A percentile compares a stretch with the other conserved stretches of the same genome.
Evolutionary conservation across 805 yeast species (phyloP).

Genomic region (Metschnikowia borealis): DNA sequence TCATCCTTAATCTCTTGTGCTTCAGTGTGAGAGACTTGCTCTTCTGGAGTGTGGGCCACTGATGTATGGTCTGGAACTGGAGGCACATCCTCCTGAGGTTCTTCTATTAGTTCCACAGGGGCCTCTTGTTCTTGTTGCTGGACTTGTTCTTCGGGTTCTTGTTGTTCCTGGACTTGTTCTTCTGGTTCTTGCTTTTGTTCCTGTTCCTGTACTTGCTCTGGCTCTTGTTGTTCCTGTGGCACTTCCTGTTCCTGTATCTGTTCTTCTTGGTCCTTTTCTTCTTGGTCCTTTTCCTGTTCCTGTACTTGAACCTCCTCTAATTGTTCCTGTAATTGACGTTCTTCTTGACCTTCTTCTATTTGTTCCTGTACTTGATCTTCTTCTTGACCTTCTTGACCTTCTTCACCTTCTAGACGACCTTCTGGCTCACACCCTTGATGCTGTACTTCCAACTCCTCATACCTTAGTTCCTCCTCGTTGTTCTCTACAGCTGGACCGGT

Average conservation of each 20-base stretch:
- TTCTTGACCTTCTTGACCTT: not conserved
- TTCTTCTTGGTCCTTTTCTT: not conserved
- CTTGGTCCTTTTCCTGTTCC: not conserved
- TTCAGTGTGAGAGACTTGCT: too few species aligned
- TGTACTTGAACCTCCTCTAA: not conserved
- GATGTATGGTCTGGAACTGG: not conserved
- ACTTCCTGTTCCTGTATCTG: not conserved
- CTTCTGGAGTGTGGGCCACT: too few species aligned
- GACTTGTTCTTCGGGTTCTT: not conserved
- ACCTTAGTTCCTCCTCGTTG: not conserved
- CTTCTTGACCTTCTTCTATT: not conserved
- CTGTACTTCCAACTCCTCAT: too few species aligned
- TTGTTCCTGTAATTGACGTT: not conserved
- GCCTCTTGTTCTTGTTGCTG: not conserved
- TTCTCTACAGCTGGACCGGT: not conserved
- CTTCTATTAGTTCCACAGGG: not conserved
- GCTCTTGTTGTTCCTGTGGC: not conserved
- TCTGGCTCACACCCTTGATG: too few species aligned
- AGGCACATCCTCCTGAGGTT: not conserved
- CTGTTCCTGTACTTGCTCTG: not conserved
- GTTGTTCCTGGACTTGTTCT: not conserved
- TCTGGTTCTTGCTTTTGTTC: not conserved
- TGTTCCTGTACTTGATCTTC: not conserved
- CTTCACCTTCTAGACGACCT: too few species aligned
- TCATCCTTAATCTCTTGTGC: not conserved